These are phyloP conservation scores for Erigeron philadelphicus DNA, from an alignment of 140 eudicot genomes.

Conservation along the genomic window DNA sequence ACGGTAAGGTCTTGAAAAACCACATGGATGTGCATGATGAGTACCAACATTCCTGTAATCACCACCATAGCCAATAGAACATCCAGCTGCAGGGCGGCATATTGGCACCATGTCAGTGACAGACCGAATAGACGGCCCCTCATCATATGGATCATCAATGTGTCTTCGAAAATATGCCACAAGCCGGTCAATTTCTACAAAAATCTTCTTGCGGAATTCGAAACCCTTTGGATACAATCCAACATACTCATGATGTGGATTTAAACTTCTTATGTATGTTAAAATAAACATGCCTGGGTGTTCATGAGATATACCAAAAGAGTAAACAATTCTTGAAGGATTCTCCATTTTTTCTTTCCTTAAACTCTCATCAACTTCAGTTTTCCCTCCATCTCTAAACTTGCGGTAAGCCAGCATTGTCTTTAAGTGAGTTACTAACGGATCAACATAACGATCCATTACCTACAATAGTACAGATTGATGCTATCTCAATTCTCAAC, in stretches of 20 bases:
- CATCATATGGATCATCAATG: conserved; percentile 75
- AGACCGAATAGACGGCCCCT: conserved; percentile 68
- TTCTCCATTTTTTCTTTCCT: conserved; percentile 65
- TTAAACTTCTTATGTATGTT: conserved; percentile 76
- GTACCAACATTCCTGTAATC: conserved; percentile 46
- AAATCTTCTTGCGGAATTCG: conserved; percentile 84
- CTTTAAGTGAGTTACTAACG: conserved; percentile 72
- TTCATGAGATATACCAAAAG: conserved; percentile 91
- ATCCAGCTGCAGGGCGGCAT: conserved; percentile 72
- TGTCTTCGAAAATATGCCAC: conserved; percentile 85
- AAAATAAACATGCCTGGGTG: conserved; percentile 90
- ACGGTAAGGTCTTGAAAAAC: conserved; percentile 68
- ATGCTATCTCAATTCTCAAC: no score
- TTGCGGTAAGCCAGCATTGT: conserved; percentile 81
- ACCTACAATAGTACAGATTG: conserved; percentile 44
- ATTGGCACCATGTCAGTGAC: conserved; percentile 97
- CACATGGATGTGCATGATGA: conserved; percentile 62
- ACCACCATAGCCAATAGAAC: conserved; percentile 67
- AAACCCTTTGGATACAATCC: conserved; percentile 94
- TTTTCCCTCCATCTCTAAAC: conserved; percentile 72
- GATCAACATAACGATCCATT: conserved; percentile 95
- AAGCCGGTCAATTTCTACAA: conserved; percentile 81
- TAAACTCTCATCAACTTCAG: conserved; percentile 84
- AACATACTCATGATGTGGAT: conserved; percentile 93
- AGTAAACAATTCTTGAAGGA: conserved; percentile 76